phyloP scores from a whole-genome alignment of 306 rosid species.

The Ziziphus jujuba region DNA sequence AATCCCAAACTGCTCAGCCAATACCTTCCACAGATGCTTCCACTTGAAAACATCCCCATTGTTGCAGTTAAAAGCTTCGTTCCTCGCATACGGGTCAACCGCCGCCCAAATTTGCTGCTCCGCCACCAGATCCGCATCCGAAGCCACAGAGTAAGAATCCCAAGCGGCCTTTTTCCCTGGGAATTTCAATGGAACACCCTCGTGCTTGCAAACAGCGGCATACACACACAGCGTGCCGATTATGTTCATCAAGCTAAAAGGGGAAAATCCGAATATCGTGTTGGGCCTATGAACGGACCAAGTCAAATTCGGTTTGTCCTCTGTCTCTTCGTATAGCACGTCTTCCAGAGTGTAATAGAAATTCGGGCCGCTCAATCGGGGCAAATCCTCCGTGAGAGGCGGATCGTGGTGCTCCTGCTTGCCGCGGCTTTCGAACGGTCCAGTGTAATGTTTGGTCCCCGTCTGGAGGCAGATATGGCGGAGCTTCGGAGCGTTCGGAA shows the following conservation, averaged over 20 bases:
- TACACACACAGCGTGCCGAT: conserved; percentile 52
- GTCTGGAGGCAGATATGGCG: conserved; percentile 73
- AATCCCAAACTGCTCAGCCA: conserved; percentile 67
- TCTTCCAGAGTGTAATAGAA: conserved; percentile 64
- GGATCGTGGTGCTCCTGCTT: conserved; percentile 45
- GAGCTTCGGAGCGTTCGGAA: conserved; percentile 63
- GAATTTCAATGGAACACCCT: conserved; percentile 50
- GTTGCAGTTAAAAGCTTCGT: conserved; percentile 60
- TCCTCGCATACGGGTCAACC: conserved; percentile 63
- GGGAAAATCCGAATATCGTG: conserved; percentile 61
- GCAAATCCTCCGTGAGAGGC: conserved; percentile 71
- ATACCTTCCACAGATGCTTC: conserved; percentile 66
- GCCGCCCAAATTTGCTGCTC: conserved; percentile 85
- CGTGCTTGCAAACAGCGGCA: conserved; percentile 74
- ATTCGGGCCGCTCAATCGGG: conserved; percentile 51
- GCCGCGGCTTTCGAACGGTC: conserved; percentile 41
- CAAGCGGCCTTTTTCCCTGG: conserved; percentile 55
- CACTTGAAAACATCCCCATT: conserved; percentile 68
- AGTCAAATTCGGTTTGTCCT: conserved; percentile 46
- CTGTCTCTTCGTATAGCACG: conserved; percentile 45
- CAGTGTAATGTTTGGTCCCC: conserved; percentile 58
- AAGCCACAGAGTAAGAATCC: conserved; percentile 40
- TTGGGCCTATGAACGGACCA: conserved; percentile 68
- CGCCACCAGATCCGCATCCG: conserved; percentile 75
- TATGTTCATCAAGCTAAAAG: conserved; percentile 63